Evolutionary conservation across 1,284 basidiomycete genomes (phyloP).

Genomic region (Singerocomus inundabilis): DNA sequence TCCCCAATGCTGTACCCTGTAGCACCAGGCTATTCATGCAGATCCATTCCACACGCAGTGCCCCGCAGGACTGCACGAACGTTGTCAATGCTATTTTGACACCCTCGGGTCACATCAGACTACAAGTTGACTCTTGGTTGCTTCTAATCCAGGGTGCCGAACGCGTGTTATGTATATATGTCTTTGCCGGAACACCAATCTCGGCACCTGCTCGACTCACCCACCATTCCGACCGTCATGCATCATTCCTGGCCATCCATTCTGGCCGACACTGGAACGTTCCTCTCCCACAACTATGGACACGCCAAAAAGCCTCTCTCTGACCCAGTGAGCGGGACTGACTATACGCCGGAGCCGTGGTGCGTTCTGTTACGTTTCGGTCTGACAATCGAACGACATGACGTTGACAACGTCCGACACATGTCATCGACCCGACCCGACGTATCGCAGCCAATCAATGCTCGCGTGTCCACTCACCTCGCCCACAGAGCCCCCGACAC

Average conservation of each 20-base stretch:
- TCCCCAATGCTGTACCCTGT: background rate
- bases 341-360: background rate
- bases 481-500: too few relatives aligned
- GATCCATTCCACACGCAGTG: background rate
- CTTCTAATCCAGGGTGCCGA: conserved; percentile 19
- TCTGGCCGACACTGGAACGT: background rate
- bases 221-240: too few relatives aligned
- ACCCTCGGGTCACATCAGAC: conserved; percentile 1
- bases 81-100: background rate
- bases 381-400: conserved; percentile 5
- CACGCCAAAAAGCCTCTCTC: background rate
- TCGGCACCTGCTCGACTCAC: too few relatives aligned
- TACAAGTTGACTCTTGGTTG: too few relatives aligned
- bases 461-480: background rate
- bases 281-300: background rate
- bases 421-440: background rate
- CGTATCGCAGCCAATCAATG: background rate
- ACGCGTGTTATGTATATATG: background rate
- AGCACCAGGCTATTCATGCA: too few relatives aligned
- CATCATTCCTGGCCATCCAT: too few relatives aligned
- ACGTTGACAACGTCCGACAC: background rate
- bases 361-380: background rate
- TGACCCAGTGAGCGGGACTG: background rate
- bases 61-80: background rate
- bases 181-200: background rate